Evolutionary conservation across 177 flowering plant genomes (phyloP).

Genomic region (Vitis hybrid): DNA sequence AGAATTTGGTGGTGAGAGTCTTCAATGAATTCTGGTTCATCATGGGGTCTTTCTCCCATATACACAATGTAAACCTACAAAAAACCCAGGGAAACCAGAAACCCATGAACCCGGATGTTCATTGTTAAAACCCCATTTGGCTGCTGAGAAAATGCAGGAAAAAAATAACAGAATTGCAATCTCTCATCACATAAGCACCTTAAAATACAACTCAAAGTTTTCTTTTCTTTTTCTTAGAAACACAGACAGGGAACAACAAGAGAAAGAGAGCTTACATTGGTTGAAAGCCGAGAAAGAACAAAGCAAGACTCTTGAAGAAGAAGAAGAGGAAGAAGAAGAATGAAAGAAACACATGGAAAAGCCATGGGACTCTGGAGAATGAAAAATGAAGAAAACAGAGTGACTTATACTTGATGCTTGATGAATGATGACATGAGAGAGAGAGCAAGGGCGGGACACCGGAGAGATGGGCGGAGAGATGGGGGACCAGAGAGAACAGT

Average conservation of each 20-base stretch:
- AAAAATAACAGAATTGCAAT: not conserved
- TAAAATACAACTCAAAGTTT: too few relatives aligned
- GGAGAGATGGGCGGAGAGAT: not conserved
- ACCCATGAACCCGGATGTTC: not conserved
- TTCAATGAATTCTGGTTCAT: conserved; percentile 30
- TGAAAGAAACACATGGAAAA: not conserved
- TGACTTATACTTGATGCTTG: not conserved
- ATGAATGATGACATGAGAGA: not conserved
- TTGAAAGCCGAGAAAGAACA: conserved; percentile 3
- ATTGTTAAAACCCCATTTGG: too few relatives aligned
- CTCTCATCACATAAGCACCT: too few relatives aligned
- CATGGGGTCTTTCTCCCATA: conserved; percentile 38
- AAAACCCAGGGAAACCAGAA: not conserved
- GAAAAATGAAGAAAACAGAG: not conserved
- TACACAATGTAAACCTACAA: conserved; percentile 50
- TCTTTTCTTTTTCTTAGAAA: too few relatives aligned
- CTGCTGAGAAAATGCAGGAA: too few relatives aligned
- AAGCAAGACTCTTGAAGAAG: not conserved
- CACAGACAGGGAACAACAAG: not conserved
- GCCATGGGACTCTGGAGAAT: conserved; percentile 14
- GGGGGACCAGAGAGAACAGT: not conserved
- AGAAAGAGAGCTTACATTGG: conserved; percentile 24
- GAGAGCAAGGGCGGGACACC: too few relatives aligned
- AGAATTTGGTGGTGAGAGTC: conserved; percentile 45
- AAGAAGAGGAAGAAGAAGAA: not conserved